Percentiles rank a stretch among this genome's conserved stretches.
These are phyloP conservation scores for Acacia acuminata DNA, from an alignment of 306 rosid genomes.

Conservation along the genomic window DNA sequence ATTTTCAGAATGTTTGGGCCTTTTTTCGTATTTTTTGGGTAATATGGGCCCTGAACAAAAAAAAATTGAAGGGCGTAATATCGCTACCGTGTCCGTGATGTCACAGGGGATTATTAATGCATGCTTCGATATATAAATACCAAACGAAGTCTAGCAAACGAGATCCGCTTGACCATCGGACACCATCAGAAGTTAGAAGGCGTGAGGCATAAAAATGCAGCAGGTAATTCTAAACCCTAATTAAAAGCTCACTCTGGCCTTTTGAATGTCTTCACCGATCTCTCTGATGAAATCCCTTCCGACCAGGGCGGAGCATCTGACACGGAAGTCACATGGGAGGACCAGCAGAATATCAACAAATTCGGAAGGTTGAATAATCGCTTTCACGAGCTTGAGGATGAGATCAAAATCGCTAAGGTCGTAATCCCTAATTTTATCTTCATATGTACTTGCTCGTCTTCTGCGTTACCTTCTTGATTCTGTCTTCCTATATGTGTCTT, in stretches of 20 bases:
- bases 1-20: too few relatives aligned
- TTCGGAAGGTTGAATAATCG: slow-evolving; percentile 91
- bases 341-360: slow-evolving; percentile 76
- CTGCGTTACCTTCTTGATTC: not conserved
- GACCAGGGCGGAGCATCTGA: slow-evolving; percentile 78
- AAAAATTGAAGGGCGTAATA: too few relatives aligned
- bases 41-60: too few relatives aligned
- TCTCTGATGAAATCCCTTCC: not conserved
- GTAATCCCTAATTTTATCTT: slow-evolving; percentile 5
- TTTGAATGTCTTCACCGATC: not conserved
- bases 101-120: not conserved
- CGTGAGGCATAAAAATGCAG: slow-evolving; percentile 36
- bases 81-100: too few relatives aligned
- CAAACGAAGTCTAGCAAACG: not conserved
- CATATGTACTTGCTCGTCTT: not conserved
- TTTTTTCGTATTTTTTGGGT: too few relatives aligned
- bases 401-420: slow-evolving; percentile 76
- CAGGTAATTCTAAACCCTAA: slow-evolving; percentile 54
- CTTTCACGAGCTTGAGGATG: slow-evolving; percentile 90
- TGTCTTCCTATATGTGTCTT: not conserved
- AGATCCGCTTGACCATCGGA: not conserved
- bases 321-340: slow-evolving; percentile 76
- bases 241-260: not conserved
- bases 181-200: not conserved
- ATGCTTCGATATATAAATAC: not conserved